These are phyloP conservation scores for Colletotrichum lini DNA, from an alignment of 2,329 filamentous ascomycete species.

Conservation along the genomic window DNA sequence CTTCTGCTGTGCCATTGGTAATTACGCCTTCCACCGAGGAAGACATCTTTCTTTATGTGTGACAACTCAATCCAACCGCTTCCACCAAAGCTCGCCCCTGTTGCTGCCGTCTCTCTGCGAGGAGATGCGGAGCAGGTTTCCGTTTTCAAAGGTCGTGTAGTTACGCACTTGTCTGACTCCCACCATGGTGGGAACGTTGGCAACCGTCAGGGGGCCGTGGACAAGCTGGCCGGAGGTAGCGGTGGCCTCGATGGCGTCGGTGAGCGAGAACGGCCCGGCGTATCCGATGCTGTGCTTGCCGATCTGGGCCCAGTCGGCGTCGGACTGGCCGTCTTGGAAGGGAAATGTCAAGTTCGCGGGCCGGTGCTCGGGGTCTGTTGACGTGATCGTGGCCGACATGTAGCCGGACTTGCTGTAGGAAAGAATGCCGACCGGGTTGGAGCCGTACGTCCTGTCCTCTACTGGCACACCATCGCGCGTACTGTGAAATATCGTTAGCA, in stretches of 20 bases:
- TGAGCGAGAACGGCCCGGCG: slow-evolving; percentile 46
- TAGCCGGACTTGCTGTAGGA: slow-evolving; percentile 47
- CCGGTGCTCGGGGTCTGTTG: slow-evolving; percentile 46
- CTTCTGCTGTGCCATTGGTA: not conserved
- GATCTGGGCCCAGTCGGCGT: slow-evolving; percentile 48
- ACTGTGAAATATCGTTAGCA: not conserved
- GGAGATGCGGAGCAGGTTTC: slow-evolving; percentile 32
- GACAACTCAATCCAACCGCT: slow-evolving; percentile 35
- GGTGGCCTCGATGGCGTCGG: slow-evolving; percentile 44
- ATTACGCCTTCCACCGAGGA: not conserved
- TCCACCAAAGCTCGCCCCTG: slow-evolving; percentile 42
- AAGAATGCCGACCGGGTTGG: slow-evolving; percentile 46
- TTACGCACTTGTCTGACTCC: slow-evolving; percentile 44
- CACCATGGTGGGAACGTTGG: slow-evolving; percentile 48
- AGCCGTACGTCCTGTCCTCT: slow-evolving; percentile 43
- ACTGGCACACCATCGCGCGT: slow-evolving; percentile 42
- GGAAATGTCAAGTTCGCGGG: slow-evolving; percentile 46
- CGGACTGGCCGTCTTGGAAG: slow-evolving; percentile 44
- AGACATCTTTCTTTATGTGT: no score
- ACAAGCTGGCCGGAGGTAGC: slow-evolving; percentile 45
- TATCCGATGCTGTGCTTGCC: slow-evolving; percentile 48
- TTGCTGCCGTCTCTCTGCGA: slow-evolving; percentile 36
- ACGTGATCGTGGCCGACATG: slow-evolving; percentile 49
- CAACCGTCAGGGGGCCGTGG: slow-evolving; percentile 47
- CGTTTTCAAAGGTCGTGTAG: slow-evolving; percentile 42